Evolutionary conservation across 2,329 filamentous ascomycete species (phyloP), one percentile per base, ranked within the genome.

Genomic region (Botrytis medusae): DNA sequence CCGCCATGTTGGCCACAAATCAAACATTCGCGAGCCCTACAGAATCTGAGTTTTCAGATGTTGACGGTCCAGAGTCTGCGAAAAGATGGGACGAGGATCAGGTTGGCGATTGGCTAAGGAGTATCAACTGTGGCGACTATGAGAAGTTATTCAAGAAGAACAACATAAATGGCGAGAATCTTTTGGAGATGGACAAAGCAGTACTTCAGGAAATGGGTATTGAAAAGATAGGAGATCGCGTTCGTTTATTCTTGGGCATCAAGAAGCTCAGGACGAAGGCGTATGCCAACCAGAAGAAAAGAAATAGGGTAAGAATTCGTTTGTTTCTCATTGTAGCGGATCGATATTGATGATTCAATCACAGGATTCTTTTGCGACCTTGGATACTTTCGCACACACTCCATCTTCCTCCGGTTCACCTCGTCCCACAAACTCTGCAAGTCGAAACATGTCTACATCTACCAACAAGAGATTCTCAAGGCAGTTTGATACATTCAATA

Each of bases 151-250:
- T 98, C 83, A 84, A 93, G 83, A 91, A 91, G 81, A 97, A 99
- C 82, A 93, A 98, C 83, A 98, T 99, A 85, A 99, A 96, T 81
- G 96, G 96, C 79, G 94, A 98, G 84, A 98, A 97, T 81, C 86
- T 99, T 62, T 87, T 99, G 78, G 96, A 99, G 84, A 95, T 98
- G 87, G 96, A 99, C 83, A 97, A 97, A 85, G 92, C 94, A 72
- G 94, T 97, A 59, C 87, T 99, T 76, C 97, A 97, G 83, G 96
- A 99, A 82, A 97, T 99, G 90, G 96, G 96, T 61, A 95, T 99
- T 78, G 97, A 97, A 78, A 99, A 98, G 83, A 93, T 99, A 77
- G 96, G 96, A 76, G 96, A 99, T 82, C 91, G 96, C 71, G 95
- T 99, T 51, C 93, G 95, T 76, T 91, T 99, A 75, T 95, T 94